Conservation (phyloP, 2,329 filamentous ascomycete species). For the Venturia aucupariae region DNA sequence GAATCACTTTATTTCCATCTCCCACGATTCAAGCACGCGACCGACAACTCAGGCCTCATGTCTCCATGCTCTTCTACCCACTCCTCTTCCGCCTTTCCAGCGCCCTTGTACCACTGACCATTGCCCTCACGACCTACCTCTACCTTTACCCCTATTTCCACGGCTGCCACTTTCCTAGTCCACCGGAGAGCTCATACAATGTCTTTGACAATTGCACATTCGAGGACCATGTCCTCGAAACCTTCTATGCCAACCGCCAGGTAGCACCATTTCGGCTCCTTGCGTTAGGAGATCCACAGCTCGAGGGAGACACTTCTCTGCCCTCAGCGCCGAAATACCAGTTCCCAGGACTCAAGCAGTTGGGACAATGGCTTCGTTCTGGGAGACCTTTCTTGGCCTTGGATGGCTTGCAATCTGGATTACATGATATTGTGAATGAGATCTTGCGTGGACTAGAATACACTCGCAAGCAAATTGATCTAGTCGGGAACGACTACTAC, state of each 20-base stretch:
- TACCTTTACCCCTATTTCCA: constrained; percentile 81
- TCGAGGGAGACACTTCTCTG: constrained; percentile 85
- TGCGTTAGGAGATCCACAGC: constrained; percentile 81
- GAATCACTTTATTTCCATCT: background rate
- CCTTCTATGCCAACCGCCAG: constrained; percentile 16
- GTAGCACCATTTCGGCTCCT: constrained; percentile 75
- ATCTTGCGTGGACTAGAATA: constrained; percentile 57
- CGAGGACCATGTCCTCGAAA: constrained; percentile 28
- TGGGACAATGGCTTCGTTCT: constrained; percentile 23
- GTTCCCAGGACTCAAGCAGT: constrained; percentile 31
- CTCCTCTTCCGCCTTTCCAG: constrained; percentile 37
- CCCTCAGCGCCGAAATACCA: constrained; percentile 42
- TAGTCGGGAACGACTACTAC: constrained; percentile 91
- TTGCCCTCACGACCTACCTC: constrained; percentile 65
- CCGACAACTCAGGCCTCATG: background rate
- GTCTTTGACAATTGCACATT: constrained; percentile 2
- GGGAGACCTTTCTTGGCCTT: constrained; percentile 7
- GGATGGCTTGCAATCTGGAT: constrained; percentile 13
- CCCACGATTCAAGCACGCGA: background rate
- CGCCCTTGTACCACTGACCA: constrained; percentile 54
- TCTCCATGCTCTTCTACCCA: constrained; percentile 40
- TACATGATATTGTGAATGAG: constrained; percentile 41
- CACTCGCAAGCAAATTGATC: constrained; percentile 70
- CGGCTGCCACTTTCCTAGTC: constrained; percentile 65
- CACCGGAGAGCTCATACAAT: constrained; percentile 16